These are phyloP conservation scores for Schrenkiella parvula DNA, from an alignment of 345 rosid species.

Conservation along the genomic window DNA sequence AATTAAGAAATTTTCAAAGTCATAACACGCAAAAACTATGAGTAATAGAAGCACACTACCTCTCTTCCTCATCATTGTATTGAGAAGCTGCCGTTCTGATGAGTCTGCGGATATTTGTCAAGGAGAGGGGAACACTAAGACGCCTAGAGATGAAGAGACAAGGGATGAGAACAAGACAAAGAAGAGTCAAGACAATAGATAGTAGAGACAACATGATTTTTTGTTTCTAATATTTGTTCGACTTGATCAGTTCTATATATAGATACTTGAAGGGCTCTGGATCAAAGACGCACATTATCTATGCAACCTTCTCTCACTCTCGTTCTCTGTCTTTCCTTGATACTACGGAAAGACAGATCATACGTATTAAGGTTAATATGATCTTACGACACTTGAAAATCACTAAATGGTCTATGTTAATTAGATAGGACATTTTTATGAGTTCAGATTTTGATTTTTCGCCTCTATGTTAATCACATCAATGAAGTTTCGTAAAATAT, in stretches of 20 bases:
- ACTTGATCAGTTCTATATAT: not conserved
- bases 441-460: no score
- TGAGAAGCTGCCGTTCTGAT: not conserved
- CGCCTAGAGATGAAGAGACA: constrained; percentile 3
- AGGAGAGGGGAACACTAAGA: not conserved
- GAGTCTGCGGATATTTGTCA: not conserved
- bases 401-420: not conserved
- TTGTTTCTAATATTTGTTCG: not conserved
- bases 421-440: no score
- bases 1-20: not conserved
- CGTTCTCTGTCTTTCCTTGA: not conserved
- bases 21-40: not conserved
- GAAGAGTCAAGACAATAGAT: constrained; percentile 9
- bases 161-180: not conserved
- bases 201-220: constrained; percentile 1
- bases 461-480: no score
- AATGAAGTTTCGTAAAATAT: no score
- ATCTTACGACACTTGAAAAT: not conserved
- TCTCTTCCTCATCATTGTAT: not conserved
- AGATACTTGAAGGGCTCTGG: not conserved
- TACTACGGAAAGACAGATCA: not conserved
- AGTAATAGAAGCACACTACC: not conserved
- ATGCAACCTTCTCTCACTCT: not conserved
- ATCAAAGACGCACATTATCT: not conserved
- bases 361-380: not conserved